Conservation (phyloP, 441 rosid genomes). For the Croton setiger region DNA sequence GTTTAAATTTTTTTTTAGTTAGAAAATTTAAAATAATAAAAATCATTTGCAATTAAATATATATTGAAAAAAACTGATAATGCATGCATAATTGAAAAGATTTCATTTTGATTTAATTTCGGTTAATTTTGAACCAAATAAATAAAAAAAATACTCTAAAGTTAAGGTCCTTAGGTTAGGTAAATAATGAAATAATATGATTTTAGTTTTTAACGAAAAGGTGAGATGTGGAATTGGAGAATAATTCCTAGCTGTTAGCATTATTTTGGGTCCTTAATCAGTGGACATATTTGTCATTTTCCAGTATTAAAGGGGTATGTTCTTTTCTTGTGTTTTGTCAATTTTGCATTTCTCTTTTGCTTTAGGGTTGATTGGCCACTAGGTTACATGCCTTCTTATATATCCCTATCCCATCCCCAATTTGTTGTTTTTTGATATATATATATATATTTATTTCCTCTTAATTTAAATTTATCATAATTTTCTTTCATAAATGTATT, state of each 20-base stretch:
- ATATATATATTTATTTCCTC: background rate
- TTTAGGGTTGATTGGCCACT: constrained; percentile 5
- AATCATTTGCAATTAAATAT: too few species aligned
- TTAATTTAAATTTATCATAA: background rate
- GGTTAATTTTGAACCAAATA: too few species aligned
- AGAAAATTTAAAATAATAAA: too few species aligned
- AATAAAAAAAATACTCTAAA: too few species aligned
- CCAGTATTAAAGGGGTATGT: constrained; percentile 18
- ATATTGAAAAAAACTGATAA: too few species aligned
- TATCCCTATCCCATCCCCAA: constrained; percentile 8
- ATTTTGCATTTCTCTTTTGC: constrained; percentile 16
- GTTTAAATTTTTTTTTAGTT: too few species aligned
- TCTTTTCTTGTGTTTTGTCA: constrained; percentile 35
- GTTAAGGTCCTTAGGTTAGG: constrained; percentile 1
- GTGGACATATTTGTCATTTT: constrained; percentile 38
- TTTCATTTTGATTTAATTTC: too few species aligned
- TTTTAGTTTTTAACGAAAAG: background rate
- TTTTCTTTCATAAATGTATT: background rate
- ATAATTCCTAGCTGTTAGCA: constrained; percentile 28
- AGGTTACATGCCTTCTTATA: background rate
- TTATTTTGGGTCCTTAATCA: constrained; percentile 25
- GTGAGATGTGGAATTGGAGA: constrained; percentile 32
- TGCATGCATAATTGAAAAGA: too few species aligned
- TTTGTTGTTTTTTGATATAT: background rate
- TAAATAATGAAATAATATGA: background rate